Percentiles rank a stretch among this genome's conserved stretches.
Evolutionary conservation across 2,329 filamentous ascomycete species (phyloP).

Genomic region (Nemania serpens): DNA sequence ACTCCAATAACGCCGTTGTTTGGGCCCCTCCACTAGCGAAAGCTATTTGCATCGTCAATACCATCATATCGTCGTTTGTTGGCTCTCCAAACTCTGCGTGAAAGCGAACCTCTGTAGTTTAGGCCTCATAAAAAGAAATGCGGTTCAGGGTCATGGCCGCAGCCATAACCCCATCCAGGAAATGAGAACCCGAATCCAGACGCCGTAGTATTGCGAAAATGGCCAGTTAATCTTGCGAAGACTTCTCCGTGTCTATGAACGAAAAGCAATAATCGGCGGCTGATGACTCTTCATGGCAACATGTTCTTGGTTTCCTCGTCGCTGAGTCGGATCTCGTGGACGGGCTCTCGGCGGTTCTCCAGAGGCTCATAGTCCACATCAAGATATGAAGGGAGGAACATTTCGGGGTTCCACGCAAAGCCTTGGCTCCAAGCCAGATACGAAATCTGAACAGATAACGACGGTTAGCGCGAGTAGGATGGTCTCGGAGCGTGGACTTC

Average conservation of each 20-base stretch:
- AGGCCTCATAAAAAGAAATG: conserved; percentile 31
- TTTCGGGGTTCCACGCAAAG: conserved; percentile 84
- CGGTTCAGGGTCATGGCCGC: conserved; percentile 32
- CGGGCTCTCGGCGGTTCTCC: conserved; percentile 75
- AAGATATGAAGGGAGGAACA: conserved; percentile 79
- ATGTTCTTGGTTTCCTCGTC: conserved; percentile 76
- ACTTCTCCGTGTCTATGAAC: conserved; percentile 37
- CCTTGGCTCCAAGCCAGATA: conserved; percentile 80
- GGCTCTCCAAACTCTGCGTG: conserved; percentile 28
- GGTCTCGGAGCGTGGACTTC: not conserved
- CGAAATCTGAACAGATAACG: conserved; percentile 63
- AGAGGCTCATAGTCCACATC: conserved; percentile 76
- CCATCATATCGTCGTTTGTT: conserved; percentile 33
- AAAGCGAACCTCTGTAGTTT: conserved; percentile 22
- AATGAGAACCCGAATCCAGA: conserved; percentile 39
- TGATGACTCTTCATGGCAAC: conserved; percentile 57
- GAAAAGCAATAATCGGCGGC: conserved; percentile 24
- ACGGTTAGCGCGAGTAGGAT: conserved; percentile 28
- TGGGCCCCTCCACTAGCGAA: conserved; percentile 1
- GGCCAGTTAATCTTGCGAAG: conserved; percentile 40
- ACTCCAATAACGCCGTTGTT: conserved; percentile 21
- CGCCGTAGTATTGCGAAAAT: conserved; percentile 41
- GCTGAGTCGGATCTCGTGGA: conserved; percentile 76
- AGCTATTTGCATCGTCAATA: conserved; percentile 24
- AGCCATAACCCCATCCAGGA: conserved; percentile 40